Evolutionary conservation across 768 basidiomycete genomes (phyloP).

Genomic region (Aureoboletus auriporus): DNA sequence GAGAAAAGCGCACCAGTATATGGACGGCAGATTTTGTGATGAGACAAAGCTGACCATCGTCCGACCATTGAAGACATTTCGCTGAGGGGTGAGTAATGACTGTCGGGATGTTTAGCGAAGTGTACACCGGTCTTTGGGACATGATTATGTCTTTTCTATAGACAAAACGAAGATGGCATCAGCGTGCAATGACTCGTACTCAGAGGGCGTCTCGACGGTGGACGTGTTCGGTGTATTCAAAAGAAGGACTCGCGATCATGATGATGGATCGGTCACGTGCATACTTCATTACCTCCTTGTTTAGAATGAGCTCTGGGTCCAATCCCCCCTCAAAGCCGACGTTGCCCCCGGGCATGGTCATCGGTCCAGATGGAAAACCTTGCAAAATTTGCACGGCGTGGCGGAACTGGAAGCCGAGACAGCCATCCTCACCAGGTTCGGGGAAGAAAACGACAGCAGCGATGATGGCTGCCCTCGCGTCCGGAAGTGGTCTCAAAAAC

Average conservation of each 20-base stretch:
- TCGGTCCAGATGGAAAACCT: conserved; percentile 92
- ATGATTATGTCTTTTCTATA: conserved; percentile 3
- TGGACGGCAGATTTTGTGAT: conserved; percentile 64
- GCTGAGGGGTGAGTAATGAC: conserved; percentile 56
- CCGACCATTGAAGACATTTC: conserved; percentile 66
- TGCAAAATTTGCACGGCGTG: conserved; percentile 91
- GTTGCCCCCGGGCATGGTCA: conserved; percentile 79
- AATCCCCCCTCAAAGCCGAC: conserved; percentile 15
- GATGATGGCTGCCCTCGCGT: conserved; percentile 33
- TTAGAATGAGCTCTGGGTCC: conserved; percentile 3
- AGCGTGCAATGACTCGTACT: not conserved
- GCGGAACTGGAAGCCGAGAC: conserved; percentile 57
- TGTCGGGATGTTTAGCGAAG: conserved; percentile 55
- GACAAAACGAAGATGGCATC: not conserved
- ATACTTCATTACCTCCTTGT: too few relatives aligned
- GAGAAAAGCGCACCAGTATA: conserved; percentile 51
- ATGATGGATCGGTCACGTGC: conserved; percentile 18
- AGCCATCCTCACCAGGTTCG: conserved; percentile 28
- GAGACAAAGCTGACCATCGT: conserved; percentile 68
- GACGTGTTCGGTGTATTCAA: too few relatives aligned
- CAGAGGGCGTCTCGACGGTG: too few relatives aligned
- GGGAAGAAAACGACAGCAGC: conserved; percentile 31
- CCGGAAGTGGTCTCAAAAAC: conserved; percentile 26
- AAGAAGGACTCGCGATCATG: too few relatives aligned
- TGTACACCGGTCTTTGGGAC: conserved; percentile 35